A percentile compares a stretch with the other conserved stretches of the same genome.
These are phyloP conservation scores for Epichloe brachyelytri DNA, from an alignment of 2,329 filamentous ascomycete species.

Conservation along the genomic window DNA sequence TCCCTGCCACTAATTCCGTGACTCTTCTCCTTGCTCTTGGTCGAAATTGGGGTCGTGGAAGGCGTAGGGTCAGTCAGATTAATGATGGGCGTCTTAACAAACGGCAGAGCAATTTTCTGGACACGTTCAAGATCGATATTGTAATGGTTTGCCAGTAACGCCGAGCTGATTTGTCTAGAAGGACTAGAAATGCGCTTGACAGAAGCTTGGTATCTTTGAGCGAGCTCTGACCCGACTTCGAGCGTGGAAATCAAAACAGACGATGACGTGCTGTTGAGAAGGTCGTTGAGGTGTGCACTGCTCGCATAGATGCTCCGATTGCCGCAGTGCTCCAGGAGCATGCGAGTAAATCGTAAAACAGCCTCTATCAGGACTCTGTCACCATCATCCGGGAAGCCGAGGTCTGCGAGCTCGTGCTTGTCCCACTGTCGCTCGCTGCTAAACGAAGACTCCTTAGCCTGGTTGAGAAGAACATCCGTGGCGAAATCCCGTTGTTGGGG, in stretches of 20 bases:
- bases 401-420: slow-evolving; percentile 33
- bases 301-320: slow-evolving; percentile 95
- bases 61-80: slow-evolving; percentile 39
- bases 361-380: slow-evolving; percentile 70
- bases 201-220: slow-evolving; percentile 83
- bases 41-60: slow-evolving; percentile 40
- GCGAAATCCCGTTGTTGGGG: slow-evolving; percentile 70
- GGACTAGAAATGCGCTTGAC: slow-evolving; percentile 62
- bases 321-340: slow-evolving; percentile 87
- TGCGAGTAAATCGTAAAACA: slow-evolving; percentile 72
- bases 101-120: slow-evolving; percentile 70
- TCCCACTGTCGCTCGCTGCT: slow-evolving; percentile 35
- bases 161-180: slow-evolving; percentile 53
- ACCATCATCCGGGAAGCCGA: slow-evolving; percentile 60
- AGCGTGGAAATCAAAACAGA: slow-evolving; percentile 67
- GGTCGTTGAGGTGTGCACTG: slow-evolving; percentile 75
- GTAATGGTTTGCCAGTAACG: slow-evolving; percentile 74
- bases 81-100: slow-evolving; percentile 55
- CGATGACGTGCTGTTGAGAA: slow-evolving; percentile 78
- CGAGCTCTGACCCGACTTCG: slow-evolving; percentile 70
- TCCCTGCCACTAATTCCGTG: slow-evolving; percentile 28
- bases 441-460: slow-evolving; percentile 37
- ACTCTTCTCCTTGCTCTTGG: slow-evolving; percentile 66
- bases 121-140: slow-evolving; percentile 68
- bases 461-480: slow-evolving; percentile 49